Evolutionary conservation across 495 filamentous ascomycete genomes (phyloP), one percentile per base, ranked within the genome.

Genomic region (Xanthoparmelia taractica): DNA sequence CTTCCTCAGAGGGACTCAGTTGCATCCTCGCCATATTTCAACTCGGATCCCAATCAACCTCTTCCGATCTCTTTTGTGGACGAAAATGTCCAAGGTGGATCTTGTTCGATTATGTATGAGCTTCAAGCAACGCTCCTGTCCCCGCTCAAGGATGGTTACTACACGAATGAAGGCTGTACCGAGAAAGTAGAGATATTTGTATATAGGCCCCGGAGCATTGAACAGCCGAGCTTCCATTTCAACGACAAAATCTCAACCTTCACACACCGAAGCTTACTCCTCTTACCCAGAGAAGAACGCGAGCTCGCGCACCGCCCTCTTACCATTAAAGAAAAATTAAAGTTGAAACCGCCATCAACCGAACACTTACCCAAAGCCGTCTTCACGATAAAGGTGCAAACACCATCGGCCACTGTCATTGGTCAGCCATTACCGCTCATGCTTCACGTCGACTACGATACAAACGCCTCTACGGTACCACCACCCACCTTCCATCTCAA

Each of bases 81-180:
- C 15, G 11, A 57, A 8, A 38, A 34, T 8, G 31, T 36, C 20
- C 55, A 38, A 34, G 36, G 10, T 37, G 55, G 55, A 18, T 57
- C 55, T 23, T 57, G 55, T 37, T 57, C 47, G 47, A 29, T 50
- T 15, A 11, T 50, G 10, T 57, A 57, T 57, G 55, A 57, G 25
- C 55, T 57, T 2, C 31, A 57, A 38, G 55, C 55, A 1, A 38
- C 31, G 11, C 55, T 57, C 33, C 11, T 37, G 12, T 13, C 55
- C 8, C 55, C 55, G 8, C 4, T 17, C 11, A 36, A 23, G 2
- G 23, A 57, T 4, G 55, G 55, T 5, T 57, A 57, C 31, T 57
- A 57, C 31, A 38, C 55, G 31, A n/a, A 36, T 37, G 55, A 38
- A 10, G 36, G 55, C 25, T 57, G 31, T 31, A 11, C 13, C 6